These are phyloP conservation scores for Daldinia loculata DNA, from an alignment of 495 filamentous ascomycete species.

Conservation along the genomic window DNA sequence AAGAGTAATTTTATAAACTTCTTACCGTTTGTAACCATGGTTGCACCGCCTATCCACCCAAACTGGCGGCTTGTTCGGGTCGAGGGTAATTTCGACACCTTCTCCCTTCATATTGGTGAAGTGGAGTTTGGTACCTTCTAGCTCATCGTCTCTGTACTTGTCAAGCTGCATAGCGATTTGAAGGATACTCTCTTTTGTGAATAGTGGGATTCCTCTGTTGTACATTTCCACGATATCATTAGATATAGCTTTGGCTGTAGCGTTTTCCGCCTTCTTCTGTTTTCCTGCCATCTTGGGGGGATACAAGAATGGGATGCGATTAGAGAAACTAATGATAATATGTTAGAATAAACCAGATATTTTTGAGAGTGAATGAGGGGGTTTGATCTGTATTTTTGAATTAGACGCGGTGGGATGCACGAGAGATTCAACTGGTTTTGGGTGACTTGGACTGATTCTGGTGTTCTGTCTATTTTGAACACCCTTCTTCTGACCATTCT, in stretches of 20 bases:
- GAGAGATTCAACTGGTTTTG: background rate
- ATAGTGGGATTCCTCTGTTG: background rate
- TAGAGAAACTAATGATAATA: background rate
- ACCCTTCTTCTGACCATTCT: too few relatives aligned
- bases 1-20: background rate
- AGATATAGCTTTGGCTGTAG: background rate
- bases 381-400: background rate
- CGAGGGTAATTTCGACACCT: constrained; percentile 4
- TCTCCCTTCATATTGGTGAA: constrained; percentile 14
- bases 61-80: background rate
- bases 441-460: background rate
- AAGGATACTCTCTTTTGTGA: constrained; percentile 3
- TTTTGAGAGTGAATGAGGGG: background rate
- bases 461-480: background rate
- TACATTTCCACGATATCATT: constrained; percentile 2
- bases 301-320: background rate
- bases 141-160: background rate
- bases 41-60: constrained; percentile 17
- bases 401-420: background rate
- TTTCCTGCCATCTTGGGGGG: background rate
- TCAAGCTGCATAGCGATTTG: constrained; percentile 2
- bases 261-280: background rate
- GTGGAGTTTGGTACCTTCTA: background rate
- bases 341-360: background rate
- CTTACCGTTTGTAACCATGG: constrained; percentile 25